These are phyloP conservation scores for Forsythia viridissima DNA, from an alignment of 257 asterid species.

Conservation along the genomic window DNA sequence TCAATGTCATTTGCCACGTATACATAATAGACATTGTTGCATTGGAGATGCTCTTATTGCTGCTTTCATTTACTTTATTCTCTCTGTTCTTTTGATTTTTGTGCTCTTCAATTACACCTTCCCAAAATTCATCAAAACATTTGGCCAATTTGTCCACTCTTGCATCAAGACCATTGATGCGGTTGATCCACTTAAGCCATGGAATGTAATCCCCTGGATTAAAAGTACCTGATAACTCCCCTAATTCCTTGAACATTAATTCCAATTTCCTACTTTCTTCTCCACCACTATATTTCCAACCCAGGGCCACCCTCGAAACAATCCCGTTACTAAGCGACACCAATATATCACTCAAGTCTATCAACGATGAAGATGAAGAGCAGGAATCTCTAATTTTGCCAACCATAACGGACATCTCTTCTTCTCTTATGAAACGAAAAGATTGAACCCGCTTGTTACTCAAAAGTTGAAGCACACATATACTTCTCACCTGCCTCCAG, in stretches of 20 bases:
- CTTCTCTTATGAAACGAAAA: background rate
- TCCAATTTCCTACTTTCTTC: background rate
- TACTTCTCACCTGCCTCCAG: background rate
- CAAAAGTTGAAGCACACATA: background rate
- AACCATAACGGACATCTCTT: background rate
- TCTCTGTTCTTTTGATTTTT: too few species aligned
- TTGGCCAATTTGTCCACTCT: background rate
- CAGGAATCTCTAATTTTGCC: background rate
- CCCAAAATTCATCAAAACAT: background rate
- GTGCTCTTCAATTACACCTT: background rate
- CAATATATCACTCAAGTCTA: background rate
- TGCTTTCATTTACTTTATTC: background rate
- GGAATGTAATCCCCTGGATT: background rate
- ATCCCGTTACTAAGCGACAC: background rate
- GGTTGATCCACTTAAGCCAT: background rate
- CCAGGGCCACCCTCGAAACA: background rate
- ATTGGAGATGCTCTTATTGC: too few species aligned
- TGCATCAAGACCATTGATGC: background rate
- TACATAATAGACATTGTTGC: too few species aligned
- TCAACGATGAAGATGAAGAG: background rate
- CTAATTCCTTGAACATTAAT: background rate
- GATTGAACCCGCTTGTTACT: background rate
- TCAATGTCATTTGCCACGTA: too few species aligned
- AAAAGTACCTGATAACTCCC: background rate
- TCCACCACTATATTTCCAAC: background rate